Conservation (phyloP, 345 rosid species). For the Gossypium bickii region DNA sequence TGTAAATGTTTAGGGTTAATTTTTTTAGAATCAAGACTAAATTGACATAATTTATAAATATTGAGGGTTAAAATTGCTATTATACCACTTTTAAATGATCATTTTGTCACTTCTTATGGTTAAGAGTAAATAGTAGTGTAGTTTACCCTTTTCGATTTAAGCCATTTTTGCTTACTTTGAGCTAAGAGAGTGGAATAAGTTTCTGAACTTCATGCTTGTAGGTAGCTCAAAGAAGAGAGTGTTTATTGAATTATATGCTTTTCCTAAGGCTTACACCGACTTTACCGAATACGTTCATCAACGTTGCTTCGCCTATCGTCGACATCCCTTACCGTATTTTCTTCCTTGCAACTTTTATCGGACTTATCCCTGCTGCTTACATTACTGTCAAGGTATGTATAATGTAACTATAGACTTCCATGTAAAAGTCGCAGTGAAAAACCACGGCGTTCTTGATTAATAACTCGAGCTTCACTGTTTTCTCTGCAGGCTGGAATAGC, state of each 20-base stretch:
- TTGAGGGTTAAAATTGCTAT: too few relatives aligned
- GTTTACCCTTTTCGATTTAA: not conserved
- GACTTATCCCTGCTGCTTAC: slow-evolving; percentile 87
- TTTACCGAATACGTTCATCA: slow-evolving; percentile 84
- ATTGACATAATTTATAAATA: too few relatives aligned
- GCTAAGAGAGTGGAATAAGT: not conserved
- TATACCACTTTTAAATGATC: too few relatives aligned
- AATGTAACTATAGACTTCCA: not conserved
- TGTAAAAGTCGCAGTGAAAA: not conserved
- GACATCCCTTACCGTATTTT: slow-evolving; percentile 85
- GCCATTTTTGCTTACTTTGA: not conserved
- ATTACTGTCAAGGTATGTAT: slow-evolving; percentile 74
- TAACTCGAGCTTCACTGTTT: not conserved
- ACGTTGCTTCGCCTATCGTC: slow-evolving; percentile 89
- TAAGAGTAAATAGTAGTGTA: too few relatives aligned
- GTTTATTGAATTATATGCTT: slow-evolving; percentile 81
- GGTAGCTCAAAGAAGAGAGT: slow-evolving; percentile 71
- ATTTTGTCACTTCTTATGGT: too few relatives aligned
- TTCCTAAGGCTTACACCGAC: slow-evolving; percentile 91
- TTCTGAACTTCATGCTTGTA: slow-evolving; percentile 25
- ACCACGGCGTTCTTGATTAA: not conserved
- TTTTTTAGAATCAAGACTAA: too few relatives aligned
- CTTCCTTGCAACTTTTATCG: slow-evolving; percentile 77
- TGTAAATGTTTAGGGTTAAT: too few relatives aligned
- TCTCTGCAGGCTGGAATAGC: slow-evolving; percentile 76